phyloP scores from a whole-genome alignment of 1,139 yeast species.

The Candida pseudoviswanathii region DNA sequence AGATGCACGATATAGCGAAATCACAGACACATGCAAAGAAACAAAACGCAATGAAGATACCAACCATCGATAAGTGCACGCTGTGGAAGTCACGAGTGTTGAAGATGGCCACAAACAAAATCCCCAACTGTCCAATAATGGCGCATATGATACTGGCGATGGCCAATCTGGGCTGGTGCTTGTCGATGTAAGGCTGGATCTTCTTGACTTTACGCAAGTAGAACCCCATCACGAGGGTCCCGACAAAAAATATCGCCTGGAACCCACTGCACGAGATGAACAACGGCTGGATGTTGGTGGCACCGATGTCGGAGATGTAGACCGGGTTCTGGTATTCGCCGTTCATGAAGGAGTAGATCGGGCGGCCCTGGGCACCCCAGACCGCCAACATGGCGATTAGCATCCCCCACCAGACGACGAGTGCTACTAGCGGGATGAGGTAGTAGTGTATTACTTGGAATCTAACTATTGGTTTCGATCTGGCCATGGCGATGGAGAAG shows the following conservation, averaged over 20 bases:
- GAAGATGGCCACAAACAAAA: conserved; percentile 73
- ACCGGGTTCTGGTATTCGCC: conserved; percentile 52
- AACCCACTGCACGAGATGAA: conserved; percentile 79
- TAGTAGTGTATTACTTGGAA: conserved; percentile 39
- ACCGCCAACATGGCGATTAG: conserved; percentile 39
- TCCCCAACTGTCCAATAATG: conserved; percentile 72
- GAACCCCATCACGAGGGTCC: conserved; percentile 63
- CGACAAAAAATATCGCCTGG: conserved; percentile 76
- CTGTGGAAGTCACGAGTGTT: conserved; percentile 60
- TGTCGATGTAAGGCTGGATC: conserved; percentile 55
- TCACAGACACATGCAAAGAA: conserved; percentile 67
- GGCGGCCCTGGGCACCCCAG: conserved; percentile 81
- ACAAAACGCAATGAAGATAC: conserved; percentile 69
- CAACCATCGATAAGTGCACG: conserved; percentile 74
- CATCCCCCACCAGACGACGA: conserved; percentile 46
- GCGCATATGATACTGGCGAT: conserved; percentile 55
- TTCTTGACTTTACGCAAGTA: conserved; percentile 41
- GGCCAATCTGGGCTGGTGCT: conserved; percentile 51
- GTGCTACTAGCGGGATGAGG: conserved; percentile 31
- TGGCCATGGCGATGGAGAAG: background rate
- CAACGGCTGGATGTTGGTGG: conserved; percentile 79
- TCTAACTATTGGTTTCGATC: conserved; percentile 16
- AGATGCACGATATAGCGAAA: conserved; percentile 58
- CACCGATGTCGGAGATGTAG: conserved; percentile 83
- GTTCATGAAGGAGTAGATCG: conserved; percentile 62